Conservation (phyloP, 1,284 basidiomycete species). For the Phlebopus sp. region DNA sequence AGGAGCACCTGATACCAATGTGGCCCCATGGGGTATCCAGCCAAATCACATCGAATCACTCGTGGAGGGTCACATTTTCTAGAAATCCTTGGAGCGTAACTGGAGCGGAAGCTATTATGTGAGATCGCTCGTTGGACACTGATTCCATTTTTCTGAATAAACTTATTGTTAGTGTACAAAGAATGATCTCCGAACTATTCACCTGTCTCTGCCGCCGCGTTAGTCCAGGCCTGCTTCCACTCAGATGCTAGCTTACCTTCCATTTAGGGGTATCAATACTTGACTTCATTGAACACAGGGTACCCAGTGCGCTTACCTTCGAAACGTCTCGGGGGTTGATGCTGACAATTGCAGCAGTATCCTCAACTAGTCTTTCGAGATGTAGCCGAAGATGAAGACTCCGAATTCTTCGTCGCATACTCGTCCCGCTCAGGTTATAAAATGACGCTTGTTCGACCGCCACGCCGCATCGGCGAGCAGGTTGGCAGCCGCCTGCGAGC, state of each 20-base stretch:
- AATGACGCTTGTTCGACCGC: constrained; percentile 58
- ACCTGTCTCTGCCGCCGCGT: constrained; percentile 40
- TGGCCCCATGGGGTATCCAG: constrained; percentile 45
- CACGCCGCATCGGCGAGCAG: constrained; percentile 46
- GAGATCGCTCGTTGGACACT: constrained; percentile 13
- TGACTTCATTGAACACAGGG: constrained; percentile 58
- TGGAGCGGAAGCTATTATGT: constrained; percentile 43
- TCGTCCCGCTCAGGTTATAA: constrained; percentile 55
- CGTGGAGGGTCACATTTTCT: constrained; percentile 42
- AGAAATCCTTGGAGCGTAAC: constrained; percentile 45
- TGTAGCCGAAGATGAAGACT: constrained; percentile 41
- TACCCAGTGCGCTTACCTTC: constrained; percentile 41
- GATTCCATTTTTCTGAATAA: neutral
- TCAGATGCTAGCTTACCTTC: neutral
- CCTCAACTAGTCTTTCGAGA: constrained; percentile 62
- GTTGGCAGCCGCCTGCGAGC: constrained; percentile 44
- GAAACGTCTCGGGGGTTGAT: neutral
- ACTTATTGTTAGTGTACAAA: constrained; percentile 38
- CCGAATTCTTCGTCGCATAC: constrained; percentile 59
- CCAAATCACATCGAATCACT: constrained; percentile 25
- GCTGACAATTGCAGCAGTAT: constrained; percentile 33
- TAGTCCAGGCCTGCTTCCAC: constrained; percentile 11
- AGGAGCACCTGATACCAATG: constrained; percentile 41
- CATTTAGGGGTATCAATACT: constrained; percentile 48
- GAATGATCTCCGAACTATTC: constrained; percentile 43